Evolutionary conservation across 73 alveolate species (phyloP), one percentile per base, ranked within the genome.

Genomic region (Breviolum minutum): DNA sequence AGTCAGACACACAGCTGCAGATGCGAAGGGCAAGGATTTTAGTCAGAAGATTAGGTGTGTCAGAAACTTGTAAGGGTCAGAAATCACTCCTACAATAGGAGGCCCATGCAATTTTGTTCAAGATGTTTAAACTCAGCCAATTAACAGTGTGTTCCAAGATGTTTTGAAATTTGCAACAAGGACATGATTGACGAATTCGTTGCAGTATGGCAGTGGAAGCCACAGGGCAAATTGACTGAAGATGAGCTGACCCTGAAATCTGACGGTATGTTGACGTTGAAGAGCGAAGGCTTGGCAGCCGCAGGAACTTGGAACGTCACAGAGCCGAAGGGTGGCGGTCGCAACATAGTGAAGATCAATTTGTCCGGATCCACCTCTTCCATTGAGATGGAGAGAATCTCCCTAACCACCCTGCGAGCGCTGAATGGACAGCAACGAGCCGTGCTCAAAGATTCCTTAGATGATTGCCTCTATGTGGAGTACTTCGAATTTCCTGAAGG

Each of bases 281-380:
- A 94, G 77, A 68, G 99, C 40, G 94, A 94, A n/a, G 99, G 99
- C 74, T 71, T 77, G 86, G 99, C 82, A 12, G 99, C 99, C 6
- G 99, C 99, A 2, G 99, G 99, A 20, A 94, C 99, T 30, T 94
- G 99, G 99, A 94, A 94, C 74, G 94, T 81, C 9, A 61, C 99
- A n/a, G 99, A 94, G 74, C 99, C 99, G 60, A 94, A 94, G 99
- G 94, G 94, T 48, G 99, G 99, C 63, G 99, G 95, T 61, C 99
- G 95, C 40, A 83, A 95, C 87, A 32, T 82, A 11, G 99, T 95
- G 90, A 82, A 83, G 82, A 63, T 95, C 70, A 68, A 95, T 27
- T 30, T 95, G 61, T 95, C 95, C 62, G 95, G 94, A 69, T 22
- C 96, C 30, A 71, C 79, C 85, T 63, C 94, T 10, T 94, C 99